Conservation (phyloP, 441 rosid genomes). For the Hura crepitans region DNA sequence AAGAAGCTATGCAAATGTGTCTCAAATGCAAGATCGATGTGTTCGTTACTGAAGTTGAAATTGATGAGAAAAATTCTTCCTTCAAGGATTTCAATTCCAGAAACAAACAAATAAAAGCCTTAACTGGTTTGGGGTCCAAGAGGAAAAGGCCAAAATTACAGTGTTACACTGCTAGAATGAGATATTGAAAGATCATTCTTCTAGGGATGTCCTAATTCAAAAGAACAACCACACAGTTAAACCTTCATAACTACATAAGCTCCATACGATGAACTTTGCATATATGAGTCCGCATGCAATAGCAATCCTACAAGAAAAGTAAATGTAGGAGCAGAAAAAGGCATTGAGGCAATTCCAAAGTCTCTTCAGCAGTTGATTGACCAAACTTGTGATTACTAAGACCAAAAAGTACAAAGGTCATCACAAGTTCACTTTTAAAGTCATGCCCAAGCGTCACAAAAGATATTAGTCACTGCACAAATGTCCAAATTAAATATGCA, state of each 20-base stretch:
- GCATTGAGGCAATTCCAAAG: neutral
- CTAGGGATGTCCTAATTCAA: neutral
- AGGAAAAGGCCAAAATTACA: neutral
- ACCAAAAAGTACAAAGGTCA: neutral
- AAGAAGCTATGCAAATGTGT: neutral
- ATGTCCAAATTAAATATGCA: neutral
- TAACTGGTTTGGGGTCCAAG: neutral
- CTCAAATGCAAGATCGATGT: neutral
- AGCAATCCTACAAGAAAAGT: neutral
- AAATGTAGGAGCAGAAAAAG: neutral
- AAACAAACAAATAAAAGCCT: neutral
- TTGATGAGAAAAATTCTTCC: neutral
- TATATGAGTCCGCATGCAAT: neutral
- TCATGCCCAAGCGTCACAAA: neutral
- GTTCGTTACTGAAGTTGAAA: neutral
- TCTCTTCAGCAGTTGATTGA: neutral
- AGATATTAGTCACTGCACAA: neutral
- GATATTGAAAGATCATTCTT: neutral
- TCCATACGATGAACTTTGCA: neutral
- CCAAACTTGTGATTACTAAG: neutral
- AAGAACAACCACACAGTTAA: constrained; percentile 2
- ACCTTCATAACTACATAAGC: neutral
- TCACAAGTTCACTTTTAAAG: neutral
- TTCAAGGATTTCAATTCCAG: neutral
- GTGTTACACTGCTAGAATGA: neutral